Percentiles rank a stretch among this genome's conserved stretches.
Evolutionary conservation across 2,329 filamentous ascomycete species (phyloP).

Genomic region (Nemania sp.): DNA sequence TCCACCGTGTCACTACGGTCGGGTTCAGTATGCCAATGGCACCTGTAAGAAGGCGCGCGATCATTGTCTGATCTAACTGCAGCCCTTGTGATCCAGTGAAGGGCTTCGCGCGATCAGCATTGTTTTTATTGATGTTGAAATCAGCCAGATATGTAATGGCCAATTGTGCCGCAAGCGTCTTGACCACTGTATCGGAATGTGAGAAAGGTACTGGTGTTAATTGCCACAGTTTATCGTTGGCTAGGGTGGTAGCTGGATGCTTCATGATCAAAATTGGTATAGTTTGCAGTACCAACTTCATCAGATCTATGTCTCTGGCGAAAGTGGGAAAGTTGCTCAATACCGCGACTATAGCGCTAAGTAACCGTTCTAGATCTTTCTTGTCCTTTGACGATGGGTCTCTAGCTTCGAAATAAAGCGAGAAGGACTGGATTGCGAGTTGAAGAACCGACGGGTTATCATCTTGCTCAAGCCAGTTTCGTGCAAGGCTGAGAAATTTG

Average conservation of each 20-base stretch:
- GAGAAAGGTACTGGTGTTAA: conserved; percentile 69
- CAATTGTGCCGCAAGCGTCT: conserved; percentile 74
- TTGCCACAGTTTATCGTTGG: conserved; percentile 70
- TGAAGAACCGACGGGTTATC: conserved; percentile 71
- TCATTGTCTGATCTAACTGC: conserved; percentile 63
- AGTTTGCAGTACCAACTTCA: conserved; percentile 73
- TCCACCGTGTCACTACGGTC: conserved; percentile 43
- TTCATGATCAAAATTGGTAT: conserved; percentile 68
- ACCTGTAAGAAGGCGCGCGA: conserved; percentile 58
- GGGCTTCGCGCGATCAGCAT: conserved; percentile 57
- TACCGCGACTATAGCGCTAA: conserved; percentile 56
- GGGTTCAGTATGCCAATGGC: conserved; percentile 41
- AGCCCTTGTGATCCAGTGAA: conserved; percentile 74
- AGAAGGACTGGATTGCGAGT: conserved; percentile 78
- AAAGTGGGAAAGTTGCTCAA: conserved; percentile 58
- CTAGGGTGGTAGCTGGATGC: conserved; percentile 66
- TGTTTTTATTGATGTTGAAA: conserved; percentile 67
- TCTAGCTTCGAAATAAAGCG: conserved; percentile 76
- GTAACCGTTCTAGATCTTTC: conserved; percentile 68
- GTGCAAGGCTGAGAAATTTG: conserved; percentile 71
- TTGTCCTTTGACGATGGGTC: conserved; percentile 61
- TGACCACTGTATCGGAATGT: conserved; percentile 73
- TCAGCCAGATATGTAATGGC: conserved; percentile 79
- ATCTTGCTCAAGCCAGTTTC: conserved; percentile 75
- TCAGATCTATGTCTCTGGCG: conserved; percentile 67